Evolutionary conservation across 2,329 filamentous ascomycete genomes (phyloP).

Genomic region (Botryotinia narcissicola): DNA sequence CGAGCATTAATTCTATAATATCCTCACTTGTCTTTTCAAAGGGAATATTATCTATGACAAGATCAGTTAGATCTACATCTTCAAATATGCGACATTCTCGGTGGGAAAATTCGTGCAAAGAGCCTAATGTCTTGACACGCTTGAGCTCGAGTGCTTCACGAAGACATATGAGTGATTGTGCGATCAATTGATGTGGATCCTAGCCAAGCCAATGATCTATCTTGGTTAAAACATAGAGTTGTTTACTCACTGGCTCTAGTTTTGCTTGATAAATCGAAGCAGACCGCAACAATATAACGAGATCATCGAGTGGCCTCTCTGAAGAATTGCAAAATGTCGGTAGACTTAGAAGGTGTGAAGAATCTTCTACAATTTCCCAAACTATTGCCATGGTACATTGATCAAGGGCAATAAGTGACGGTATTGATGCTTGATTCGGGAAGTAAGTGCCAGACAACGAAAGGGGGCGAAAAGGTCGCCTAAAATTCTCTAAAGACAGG

Average conservation of each 20-base stretch:
- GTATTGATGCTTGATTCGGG: background rate
- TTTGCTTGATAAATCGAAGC: background rate
- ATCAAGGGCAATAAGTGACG: background rate
- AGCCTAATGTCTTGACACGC: background rate
- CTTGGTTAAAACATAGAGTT: background rate
- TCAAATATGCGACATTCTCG: constrained; percentile 44
- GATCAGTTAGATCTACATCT: constrained; percentile 94
- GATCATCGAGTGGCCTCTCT: background rate
- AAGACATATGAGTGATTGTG: background rate
- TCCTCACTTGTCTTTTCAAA: too few species aligned
- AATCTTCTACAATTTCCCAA: background rate
- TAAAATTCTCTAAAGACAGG: background rate
- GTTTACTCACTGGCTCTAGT: background rate
- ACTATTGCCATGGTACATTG: background rate
- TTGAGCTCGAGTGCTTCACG: background rate
- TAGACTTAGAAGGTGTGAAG: background rate
- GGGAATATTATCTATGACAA: too few species aligned
- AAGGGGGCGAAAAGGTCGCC: background rate
- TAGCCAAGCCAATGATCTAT: background rate
- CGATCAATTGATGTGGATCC: background rate
- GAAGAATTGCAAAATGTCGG: background rate
- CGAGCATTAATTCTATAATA: too few species aligned
- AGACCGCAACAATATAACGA: background rate
- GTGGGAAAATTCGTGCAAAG: background rate
- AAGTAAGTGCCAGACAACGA: background rate